Percentiles rank a stretch among this genome's conserved stretches.
Evolutionary conservation across 495 filamentous ascomycete species (phyloP).

Genomic region (Cudoniella acicularis): DNA sequence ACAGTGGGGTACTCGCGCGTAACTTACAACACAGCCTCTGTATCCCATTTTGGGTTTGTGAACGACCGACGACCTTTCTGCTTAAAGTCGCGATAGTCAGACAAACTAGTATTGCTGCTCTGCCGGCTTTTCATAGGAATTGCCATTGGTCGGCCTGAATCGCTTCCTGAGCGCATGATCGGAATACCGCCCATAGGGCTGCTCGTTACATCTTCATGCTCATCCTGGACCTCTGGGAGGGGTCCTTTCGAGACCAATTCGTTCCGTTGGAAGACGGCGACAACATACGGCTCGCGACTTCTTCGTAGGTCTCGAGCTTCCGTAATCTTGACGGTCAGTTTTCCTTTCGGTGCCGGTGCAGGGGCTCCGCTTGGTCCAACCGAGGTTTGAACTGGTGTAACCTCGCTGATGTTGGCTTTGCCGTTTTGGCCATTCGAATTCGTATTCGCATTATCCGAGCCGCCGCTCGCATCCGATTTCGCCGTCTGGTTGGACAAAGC

Average conservation of each 20-base stretch:
- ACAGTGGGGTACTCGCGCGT: neutral
- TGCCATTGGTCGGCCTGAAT: conserved; percentile 78
- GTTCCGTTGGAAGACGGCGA: conserved; percentile 94
- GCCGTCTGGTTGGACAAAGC: conserved; percentile 65
- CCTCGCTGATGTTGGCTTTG: conserved; percentile 29
- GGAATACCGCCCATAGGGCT: conserved; percentile 52
- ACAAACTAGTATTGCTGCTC: conserved; percentile 84
- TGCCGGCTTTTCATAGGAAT: conserved; percentile 95
- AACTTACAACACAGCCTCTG: conserved; percentile 90
- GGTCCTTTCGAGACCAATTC: conserved; percentile 92
- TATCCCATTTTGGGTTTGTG: conserved; percentile 92
- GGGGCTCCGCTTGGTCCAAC: conserved; percentile 40
- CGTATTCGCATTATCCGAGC: conserved; percentile 22
- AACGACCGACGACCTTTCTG: conserved; percentile 55
- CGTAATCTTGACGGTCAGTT: conserved; percentile 80
- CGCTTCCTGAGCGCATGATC: conserved; percentile 65
- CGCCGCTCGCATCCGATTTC: conserved; percentile 36
- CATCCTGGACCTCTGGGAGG: conserved; percentile 49
- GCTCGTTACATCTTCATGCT: conserved; percentile 39
- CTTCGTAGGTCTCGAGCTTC: conserved; percentile 79
- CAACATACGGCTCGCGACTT: conserved; percentile 86
- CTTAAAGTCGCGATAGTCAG: conserved; percentile 67
- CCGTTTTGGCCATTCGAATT: conserved; percentile 24
- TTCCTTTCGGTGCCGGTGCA: conserved; percentile 78
- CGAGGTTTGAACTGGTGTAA: conserved; percentile 34